phyloP scores from a whole-genome alignment of 2,329 filamentous ascomycete species.

The Fusarium pseudoanthophilum region DNA sequence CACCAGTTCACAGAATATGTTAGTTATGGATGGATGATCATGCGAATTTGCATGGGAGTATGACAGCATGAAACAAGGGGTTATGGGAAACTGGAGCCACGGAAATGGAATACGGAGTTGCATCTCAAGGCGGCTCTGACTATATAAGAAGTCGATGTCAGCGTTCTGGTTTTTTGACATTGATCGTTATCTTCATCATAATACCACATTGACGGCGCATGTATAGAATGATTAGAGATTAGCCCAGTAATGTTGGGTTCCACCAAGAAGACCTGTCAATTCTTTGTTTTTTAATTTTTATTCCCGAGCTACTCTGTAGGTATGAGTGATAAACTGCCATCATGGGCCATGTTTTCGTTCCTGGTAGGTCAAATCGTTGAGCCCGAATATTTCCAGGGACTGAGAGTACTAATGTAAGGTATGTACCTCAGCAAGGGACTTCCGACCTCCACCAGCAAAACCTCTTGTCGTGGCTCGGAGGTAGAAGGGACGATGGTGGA shows the following conservation, averaged over 20 bases:
- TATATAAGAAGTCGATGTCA: conserved; percentile 24
- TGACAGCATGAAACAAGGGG: conserved; percentile 41
- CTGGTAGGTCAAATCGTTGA: conserved; percentile 20
- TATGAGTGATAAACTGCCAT: neutral
- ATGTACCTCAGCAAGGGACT: conserved; percentile 1
- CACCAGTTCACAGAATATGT: conserved; percentile 35
- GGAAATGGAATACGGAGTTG: conserved; percentile 42
- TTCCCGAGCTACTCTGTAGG: neutral
- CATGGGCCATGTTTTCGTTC: neutral
- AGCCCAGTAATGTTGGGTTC: conserved; percentile 16
- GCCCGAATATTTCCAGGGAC: conserved; percentile 13
- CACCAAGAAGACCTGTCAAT: conserved; percentile 20
- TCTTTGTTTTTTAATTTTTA: neutral
- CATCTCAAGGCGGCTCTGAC: conserved; percentile 39
- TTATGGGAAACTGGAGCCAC: conserved; percentile 39
- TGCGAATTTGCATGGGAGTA: conserved; percentile 46
- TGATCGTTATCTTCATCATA: conserved; percentile 35
- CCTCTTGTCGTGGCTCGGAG: conserved; percentile 41
- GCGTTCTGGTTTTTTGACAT: conserved; percentile 39
- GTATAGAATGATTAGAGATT: conserved; percentile 40
- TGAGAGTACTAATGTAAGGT: neutral
- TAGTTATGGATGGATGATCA: conserved; percentile 40
- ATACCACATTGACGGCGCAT: conserved; percentile 33
- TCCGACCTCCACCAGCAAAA: conserved; percentile 18
- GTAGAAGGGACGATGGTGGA: conserved; percentile 41